These are phyloP conservation scores for Termitomyces sp. DNA, from an alignment of 768 basidiomycete species.

Conservation along the genomic window DNA sequence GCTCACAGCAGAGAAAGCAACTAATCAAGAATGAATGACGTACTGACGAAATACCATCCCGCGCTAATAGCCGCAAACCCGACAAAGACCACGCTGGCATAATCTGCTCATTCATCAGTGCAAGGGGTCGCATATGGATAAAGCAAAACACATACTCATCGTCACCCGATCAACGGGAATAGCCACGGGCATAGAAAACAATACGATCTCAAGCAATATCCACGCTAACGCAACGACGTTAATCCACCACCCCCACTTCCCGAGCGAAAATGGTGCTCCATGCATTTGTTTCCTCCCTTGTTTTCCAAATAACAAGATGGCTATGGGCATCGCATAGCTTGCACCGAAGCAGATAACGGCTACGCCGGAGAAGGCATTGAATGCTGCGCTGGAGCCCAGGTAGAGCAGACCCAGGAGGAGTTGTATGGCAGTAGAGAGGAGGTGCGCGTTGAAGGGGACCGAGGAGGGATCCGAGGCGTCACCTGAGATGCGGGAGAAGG, in stretches of 20 bases:
- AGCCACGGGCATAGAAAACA: slow-evolving; percentile 65
- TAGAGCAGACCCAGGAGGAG: slow-evolving; percentile 57
- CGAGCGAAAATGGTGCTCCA: slow-evolving; percentile 48
- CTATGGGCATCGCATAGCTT: slow-evolving; percentile 57
- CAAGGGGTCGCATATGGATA: neutral
- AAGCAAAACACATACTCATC: slow-evolving; percentile 32
- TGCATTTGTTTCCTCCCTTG: slow-evolving; percentile 36
- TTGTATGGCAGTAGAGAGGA: slow-evolving; percentile 54
- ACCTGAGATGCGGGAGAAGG: slow-evolving; percentile 42
- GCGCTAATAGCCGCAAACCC: slow-evolving; percentile 55
- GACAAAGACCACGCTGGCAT: slow-evolving; percentile 64
- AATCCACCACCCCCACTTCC: slow-evolving; percentile 35
- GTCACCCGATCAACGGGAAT: slow-evolving; percentile 45
- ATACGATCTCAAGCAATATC: slow-evolving; percentile 53
- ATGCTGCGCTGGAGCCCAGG: slow-evolving; percentile 56
- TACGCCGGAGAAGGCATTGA: slow-evolving; percentile 64
- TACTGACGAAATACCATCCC: slow-evolving; percentile 56
- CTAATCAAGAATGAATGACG: slow-evolving; percentile 16
- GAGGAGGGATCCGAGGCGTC: slow-evolving; percentile 27
- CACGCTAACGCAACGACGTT: slow-evolving; percentile 54
- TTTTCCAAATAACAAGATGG: slow-evolving; percentile 35
- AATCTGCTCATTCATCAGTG: slow-evolving; percentile 34
- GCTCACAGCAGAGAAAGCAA: neutral
- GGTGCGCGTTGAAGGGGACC: slow-evolving; percentile 54
- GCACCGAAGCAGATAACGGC: slow-evolving; percentile 62